These are phyloP conservation scores for Lactifluus volemus DNA, from an alignment of 768 basidiomycete species.

Conservation along the genomic window DNA sequence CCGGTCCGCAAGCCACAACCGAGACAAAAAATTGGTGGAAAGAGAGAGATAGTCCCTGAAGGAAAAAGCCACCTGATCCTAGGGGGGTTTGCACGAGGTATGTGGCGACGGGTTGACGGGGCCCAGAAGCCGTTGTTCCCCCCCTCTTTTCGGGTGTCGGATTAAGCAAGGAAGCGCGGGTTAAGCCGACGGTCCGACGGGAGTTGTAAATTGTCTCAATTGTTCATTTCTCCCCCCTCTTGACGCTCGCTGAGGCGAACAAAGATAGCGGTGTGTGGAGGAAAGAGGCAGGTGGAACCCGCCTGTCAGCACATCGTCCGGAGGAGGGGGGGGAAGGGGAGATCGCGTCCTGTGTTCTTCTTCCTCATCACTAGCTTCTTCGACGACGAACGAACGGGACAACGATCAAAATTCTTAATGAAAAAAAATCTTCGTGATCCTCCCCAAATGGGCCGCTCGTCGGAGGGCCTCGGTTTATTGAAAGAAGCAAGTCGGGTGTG, in stretches of 20 bases:
- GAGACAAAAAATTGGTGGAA: not conserved
- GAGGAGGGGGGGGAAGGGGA: not conserved
- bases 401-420: not conserved
- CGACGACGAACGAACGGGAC: not conserved
- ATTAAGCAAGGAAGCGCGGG: not conserved
- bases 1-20: too few species aligned
- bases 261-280: not conserved
- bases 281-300: too few species aligned
- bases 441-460: not conserved
- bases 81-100: not conserved
- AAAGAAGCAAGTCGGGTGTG: not conserved
- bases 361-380: not conserved
- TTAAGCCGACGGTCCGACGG: not conserved
- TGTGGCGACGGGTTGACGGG: not conserved
- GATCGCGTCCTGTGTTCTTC: not conserved
- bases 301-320: too few species aligned
- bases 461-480: not conserved
- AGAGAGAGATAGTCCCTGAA: not conserved
- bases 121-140: not conserved
- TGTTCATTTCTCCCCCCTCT: not conserved
- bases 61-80: not conserved
- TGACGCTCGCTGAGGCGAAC: not conserved
- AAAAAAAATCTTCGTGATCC: not conserved
- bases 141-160: not conserved
- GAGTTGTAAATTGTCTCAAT: not conserved